These are phyloP conservation scores for Suillus tomentosus DNA, from an alignment of 768 basidiomycete species.

Conservation along the genomic window DNA sequence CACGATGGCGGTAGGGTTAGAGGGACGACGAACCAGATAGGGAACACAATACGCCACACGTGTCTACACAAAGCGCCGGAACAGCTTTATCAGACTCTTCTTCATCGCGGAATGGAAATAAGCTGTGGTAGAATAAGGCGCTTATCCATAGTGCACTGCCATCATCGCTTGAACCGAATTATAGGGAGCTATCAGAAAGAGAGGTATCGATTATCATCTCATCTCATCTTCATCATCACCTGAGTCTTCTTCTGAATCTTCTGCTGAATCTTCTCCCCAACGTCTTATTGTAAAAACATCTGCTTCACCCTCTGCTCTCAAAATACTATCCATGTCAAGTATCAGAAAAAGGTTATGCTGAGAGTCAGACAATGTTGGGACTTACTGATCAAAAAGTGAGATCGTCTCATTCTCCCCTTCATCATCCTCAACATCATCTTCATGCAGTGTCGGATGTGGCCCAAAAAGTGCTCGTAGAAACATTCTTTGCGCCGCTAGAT, in stretches of 20 bases:
- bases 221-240: no score
- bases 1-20: conserved; percentile 10
- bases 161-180: background rate
- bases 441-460: conserved; percentile 29
- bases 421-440: conserved; percentile 31
- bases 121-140: background rate
- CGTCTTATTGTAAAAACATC: conserved; percentile 55
- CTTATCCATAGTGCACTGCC: conserved; percentile 1
- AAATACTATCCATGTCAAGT: conserved; percentile 44
- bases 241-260: conserved; percentile 28
- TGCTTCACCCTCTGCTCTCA: conserved; percentile 55
- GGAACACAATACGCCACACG: conserved; percentile 20
- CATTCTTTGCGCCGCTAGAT: conserved; percentile 34
- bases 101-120: background rate
- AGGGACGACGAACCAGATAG: conserved; percentile 13
- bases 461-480: conserved; percentile 41
- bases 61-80: conserved; percentile 12
- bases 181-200: background rate
- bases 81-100: background rate
- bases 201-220: background rate
- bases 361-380: conserved; percentile 16
- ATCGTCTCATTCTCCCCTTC: conserved; percentile 53
- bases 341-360: conserved; percentile 14
- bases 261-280: conserved; percentile 38
- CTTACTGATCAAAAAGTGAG: conserved; percentile 73